A percentile compares a stretch with the other conserved stretches of the same genome.
These are phyloP conservation scores for Lactifluus echinatus DNA, from an alignment of 768 basidiomycete species.

Conservation along the genomic window DNA sequence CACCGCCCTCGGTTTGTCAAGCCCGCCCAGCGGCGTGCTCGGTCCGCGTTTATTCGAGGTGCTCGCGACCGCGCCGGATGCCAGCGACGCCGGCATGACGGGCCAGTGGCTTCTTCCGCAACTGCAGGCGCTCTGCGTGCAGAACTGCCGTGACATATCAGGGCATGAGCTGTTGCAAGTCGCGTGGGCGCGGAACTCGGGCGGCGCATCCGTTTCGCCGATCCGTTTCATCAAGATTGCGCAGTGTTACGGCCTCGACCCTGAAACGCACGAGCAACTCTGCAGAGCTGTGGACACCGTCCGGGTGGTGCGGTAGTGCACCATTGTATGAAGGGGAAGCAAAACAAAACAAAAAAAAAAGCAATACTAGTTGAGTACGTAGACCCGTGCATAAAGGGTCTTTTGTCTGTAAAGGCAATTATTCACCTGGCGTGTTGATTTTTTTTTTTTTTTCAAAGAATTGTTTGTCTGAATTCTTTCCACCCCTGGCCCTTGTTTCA, in stretches of 20 bases:
- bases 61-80: constrained; percentile 21
- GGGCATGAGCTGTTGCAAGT: constrained; percentile 27
- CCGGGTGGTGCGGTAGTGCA: constrained; percentile 17
- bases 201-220: constrained; percentile 19
- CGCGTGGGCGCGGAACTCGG: constrained; percentile 21
- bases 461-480: neutral
- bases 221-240: constrained; percentile 24
- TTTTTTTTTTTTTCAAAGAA: neutral
- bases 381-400: neutral
- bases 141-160: constrained; percentile 25
- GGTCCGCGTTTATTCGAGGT: constrained; percentile 26
- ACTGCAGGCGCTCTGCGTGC: constrained; percentile 25
- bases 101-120: constrained; percentile 25
- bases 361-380: neutral
- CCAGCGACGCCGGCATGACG: neutral
- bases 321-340: neutral
- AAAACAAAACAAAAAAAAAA: neutral
- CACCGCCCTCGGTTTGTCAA: constrained; percentile 25
- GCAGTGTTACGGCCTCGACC: constrained; percentile 24
- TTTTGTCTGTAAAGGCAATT: neutral
- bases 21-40: constrained; percentile 23
- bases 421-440: neutral
- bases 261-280: constrained; percentile 23
- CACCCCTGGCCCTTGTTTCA: neutral
- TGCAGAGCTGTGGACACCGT: constrained; percentile 22